Percentiles rank a stretch among this genome's conserved stretches.
These are phyloP conservation scores for Sistotremastrum niveocremeum DNA, from an alignment of 768 basidiomycete genomes.

Conservation along the genomic window DNA sequence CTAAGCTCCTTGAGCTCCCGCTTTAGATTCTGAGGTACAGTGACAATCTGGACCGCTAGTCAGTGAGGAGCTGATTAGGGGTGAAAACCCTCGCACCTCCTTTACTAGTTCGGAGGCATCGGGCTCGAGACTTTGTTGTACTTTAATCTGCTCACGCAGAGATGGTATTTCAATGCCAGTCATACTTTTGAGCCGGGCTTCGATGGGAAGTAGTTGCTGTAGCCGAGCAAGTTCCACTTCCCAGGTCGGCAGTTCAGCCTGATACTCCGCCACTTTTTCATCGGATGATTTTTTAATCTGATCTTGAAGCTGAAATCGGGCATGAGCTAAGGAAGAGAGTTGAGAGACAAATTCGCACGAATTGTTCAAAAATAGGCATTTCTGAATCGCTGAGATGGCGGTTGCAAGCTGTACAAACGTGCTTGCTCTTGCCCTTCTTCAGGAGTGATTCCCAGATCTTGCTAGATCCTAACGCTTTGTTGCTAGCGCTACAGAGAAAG, in stretches of 20 bases:
- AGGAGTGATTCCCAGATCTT: constrained; percentile 43
- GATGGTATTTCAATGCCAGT: constrained; percentile 49
- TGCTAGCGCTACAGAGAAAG: constrained; percentile 10
- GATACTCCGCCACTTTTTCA: constrained; percentile 27
- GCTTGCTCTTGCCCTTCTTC: constrained; percentile 42
- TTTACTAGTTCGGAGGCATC: constrained; percentile 40
- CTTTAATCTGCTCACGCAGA: constrained; percentile 46
- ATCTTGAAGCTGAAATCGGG: constrained; percentile 38
- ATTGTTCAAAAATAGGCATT: constrained; percentile 50
- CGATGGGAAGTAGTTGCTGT: constrained; percentile 45
- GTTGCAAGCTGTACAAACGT: constrained; percentile 66
- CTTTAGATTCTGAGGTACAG: constrained; percentile 39
- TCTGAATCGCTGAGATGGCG: constrained; percentile 47
- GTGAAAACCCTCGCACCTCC: constrained; percentile 30
- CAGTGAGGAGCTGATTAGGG: constrained; percentile 1
- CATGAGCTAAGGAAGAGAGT: not conserved
- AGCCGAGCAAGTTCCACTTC: constrained; percentile 38
- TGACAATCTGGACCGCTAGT: constrained; percentile 28
- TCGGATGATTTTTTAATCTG: constrained; percentile 44
- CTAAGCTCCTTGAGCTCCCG: constrained; percentile 47
- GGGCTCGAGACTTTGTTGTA: constrained; percentile 42
- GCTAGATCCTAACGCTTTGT: constrained; percentile 21
- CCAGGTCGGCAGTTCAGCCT: constrained; percentile 47
- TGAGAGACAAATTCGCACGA: constrained; percentile 29
- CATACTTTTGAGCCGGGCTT: constrained; percentile 40